Evolutionary conservation across 2,329 filamentous ascomycete genomes (phyloP), one percentile per base, ranked within the genome.

Genomic region (Neocucurbitaria cava): DNA sequence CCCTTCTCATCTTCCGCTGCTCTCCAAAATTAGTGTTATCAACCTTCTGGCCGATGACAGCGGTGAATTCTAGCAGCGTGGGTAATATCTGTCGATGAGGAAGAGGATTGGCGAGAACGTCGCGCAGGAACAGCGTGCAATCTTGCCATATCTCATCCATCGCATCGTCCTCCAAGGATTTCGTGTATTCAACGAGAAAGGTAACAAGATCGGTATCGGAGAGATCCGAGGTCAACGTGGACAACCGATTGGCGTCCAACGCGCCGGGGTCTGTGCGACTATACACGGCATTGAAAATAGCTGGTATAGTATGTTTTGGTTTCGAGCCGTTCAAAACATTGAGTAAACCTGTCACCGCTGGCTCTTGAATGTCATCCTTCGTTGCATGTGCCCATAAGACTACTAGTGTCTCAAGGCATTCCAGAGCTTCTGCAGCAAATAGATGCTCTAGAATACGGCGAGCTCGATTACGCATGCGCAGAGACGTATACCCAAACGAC

Each of bases 101-200:
- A 68, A 99, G 92, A 1, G 95, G 96, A 69, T 99, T 99, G 21
- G 89, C 87, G 24, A 99, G 82, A 24, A 99, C 85, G 71, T 99
- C 96, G 59, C 88, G 89, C 56, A 98, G 76, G 74, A 99, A 99
- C 0, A 89, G 86, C 68, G 93, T 92, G 73, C 94, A 99, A 72
- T 99, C 94, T 36, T 88, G 84, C 95, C 95, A 99, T 44, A 99
- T 96, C 76, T 99, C 95, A 68, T 99, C 95, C 84, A 97, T 94
- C 15, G 95, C 90, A 78, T 99, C 95, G 68, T 99, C 95, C 69
- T 99, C 95, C 11, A 98, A 82, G 0, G 93, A 95, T 26, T 86
- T 86, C 0, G 92, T 89, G 74, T 99, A 99, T 58, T 95, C 90
- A 7, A 96, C 90, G 40, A 98, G 77, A 73, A 99, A 99, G 8